Evolutionary conservation across 2,329 filamentous ascomycete genomes (phyloP).

Genomic region (Ceratocystiopsis minuta): DNA sequence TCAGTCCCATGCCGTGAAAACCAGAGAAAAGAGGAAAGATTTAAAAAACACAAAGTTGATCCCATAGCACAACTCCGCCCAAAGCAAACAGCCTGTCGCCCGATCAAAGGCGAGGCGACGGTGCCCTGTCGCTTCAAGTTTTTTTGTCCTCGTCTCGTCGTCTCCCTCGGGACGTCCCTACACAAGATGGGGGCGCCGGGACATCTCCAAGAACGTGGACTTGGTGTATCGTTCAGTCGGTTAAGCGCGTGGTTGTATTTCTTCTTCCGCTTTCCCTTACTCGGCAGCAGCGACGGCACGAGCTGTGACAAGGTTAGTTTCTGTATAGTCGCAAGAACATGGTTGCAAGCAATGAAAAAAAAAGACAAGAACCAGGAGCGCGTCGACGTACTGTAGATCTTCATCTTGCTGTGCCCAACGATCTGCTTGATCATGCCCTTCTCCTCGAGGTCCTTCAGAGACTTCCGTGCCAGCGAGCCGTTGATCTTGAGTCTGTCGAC

Average conservation of each 20-base stretch:
- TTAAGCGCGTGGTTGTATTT: background rate
- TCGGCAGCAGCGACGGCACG: slow-evolving; percentile 39
- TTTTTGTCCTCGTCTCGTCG: too few relatives aligned
- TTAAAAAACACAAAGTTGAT: background rate
- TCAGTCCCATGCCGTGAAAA: too few relatives aligned
- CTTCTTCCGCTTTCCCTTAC: slow-evolving; percentile 12
- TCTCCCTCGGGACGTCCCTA: too few relatives aligned
- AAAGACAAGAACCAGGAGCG: background rate
- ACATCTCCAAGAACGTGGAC: too few relatives aligned
- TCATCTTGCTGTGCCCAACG: slow-evolving; percentile 89
- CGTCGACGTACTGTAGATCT: slow-evolving; percentile 79
- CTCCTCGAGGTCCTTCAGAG: slow-evolving; percentile 86
- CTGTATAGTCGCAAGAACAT: background rate
- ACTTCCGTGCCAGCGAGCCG: slow-evolving; percentile 83
- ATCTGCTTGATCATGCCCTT: slow-evolving; percentile 98
- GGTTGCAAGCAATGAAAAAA: background rate
- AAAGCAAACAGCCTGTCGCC: background rate
- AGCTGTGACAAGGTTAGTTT: slow-evolving; percentile 21
- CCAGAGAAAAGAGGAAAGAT: too few relatives aligned
- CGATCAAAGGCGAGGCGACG: too few relatives aligned
- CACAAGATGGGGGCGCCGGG: too few relatives aligned
- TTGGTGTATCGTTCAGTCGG: too few relatives aligned
- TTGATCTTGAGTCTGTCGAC: slow-evolving; percentile 99
- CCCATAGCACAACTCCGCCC: background rate
- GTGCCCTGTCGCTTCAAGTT: too few relatives aligned